Evolutionary conservation across 192 early-diverging fungal genomes (phyloP).

Genomic region (Piromyces sp.): DNA sequence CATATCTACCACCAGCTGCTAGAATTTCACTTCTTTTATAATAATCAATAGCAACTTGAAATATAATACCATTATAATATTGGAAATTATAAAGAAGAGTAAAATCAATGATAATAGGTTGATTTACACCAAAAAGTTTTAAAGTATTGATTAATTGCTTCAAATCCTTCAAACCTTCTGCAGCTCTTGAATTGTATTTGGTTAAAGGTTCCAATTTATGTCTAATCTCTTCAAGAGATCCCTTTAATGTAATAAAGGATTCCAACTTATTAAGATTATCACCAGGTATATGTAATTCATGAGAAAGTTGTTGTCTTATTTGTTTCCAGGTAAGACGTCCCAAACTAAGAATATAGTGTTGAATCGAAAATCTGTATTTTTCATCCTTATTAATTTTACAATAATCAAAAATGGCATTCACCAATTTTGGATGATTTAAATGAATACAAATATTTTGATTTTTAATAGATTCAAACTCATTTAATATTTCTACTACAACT

Average conservation of each 20-base stretch:
- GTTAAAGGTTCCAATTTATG: neutral
- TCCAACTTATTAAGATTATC: neutral
- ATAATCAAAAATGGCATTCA: neutral
- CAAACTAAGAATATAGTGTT: neutral
- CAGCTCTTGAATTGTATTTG: neutral
- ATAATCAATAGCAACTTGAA: neutral
- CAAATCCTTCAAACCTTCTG: neutral
- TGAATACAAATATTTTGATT: neutral
- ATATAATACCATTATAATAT: neutral
- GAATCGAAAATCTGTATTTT: neutral
- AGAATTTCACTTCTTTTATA: slow-evolving; percentile 26
- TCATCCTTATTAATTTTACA: neutral
- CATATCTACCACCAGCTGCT: slow-evolving; percentile 54
- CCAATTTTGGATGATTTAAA: neutral
- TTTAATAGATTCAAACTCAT: neutral
- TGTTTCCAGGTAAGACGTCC: neutral
- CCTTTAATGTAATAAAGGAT: neutral
- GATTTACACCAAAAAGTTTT: neutral
- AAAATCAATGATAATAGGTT: neutral
- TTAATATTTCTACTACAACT: neutral
- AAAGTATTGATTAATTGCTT: neutral
- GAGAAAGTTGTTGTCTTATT: neutral
- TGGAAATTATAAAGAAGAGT: neutral
- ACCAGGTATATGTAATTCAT: neutral
- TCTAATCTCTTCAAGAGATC: neutral